Evolutionary conservation across 352 stramenopile genomes (phyloP), one percentile per base, ranked within the genome.

Genomic region (Phytophthora foliorum): DNA sequence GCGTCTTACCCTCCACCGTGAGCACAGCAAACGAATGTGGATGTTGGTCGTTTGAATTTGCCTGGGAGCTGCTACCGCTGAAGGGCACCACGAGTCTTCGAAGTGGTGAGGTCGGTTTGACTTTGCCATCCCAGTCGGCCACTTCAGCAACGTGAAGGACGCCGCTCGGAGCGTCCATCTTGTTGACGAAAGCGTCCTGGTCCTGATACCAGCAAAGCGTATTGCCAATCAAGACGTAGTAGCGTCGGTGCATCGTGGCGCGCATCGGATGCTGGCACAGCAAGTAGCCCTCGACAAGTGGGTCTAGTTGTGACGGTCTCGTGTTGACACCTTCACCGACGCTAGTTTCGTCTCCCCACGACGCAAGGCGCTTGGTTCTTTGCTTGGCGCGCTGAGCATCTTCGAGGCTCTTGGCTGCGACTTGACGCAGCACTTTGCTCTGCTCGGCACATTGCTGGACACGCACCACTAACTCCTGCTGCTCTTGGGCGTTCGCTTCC

Each of bases 171-270:
- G 60, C 60, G 41, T 83, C 67, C 22, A 84, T 74, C 21, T 87
- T 72, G 29, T 69, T 57, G 2, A 74, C 76, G 53, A 82, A 94
- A 7, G 77, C 74, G 63, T 94, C 83, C 11, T 80, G 83, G 57
- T 91, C 80, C 24, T 88, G 80, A 68, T 92, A 94, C 84, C 87
- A 94, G 70, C 87, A 93, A 1, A 94, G 62, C 14, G 87, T 93
- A 55, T 90, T 93, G 16, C 87, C 87, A 10, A 78, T 88, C 16
- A 94, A 68, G 13, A 94, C 85, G 60, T 90, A 93, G 74, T 94
- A 94, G 27, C 83, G 80, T 1, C 85, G 83, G 32, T 93, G 87
- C 82, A 92, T 91, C 14, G 75, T 76, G 6, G 76, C 77, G 9
- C 86, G 81, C 27, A 74, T 75, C 16, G 81, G 82, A 31, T 92